These are phyloP conservation scores for Candida sanyiensis DNA, from an alignment of 805 yeast genomes.

Conservation along the genomic window DNA sequence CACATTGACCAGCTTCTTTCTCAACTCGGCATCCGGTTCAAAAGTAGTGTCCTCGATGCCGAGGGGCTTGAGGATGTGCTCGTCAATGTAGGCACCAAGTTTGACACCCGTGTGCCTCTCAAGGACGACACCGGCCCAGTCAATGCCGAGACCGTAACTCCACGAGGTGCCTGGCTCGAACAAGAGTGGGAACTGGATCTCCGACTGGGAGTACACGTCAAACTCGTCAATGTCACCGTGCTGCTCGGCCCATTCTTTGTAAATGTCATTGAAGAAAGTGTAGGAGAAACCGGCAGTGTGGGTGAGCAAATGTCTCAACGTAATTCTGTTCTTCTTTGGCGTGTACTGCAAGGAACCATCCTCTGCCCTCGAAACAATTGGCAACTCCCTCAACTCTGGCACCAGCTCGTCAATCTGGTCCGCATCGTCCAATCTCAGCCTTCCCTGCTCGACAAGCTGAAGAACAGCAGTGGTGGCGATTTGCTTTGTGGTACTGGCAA, in stretches of 20 bases:
- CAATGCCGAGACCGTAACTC: conserved; percentile 32
- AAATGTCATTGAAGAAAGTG: conserved; percentile 25
- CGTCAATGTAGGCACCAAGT: conserved; percentile 27
- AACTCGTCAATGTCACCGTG: conserved; percentile 19
- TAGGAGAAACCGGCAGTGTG: conserved; percentile 38
- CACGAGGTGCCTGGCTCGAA: conserved; percentile 35
- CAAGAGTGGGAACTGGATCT: conserved; percentile 23
- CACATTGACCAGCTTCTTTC: conserved; percentile 22
- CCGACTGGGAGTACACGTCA: conserved; percentile 10
- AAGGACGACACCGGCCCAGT: conserved; percentile 33
- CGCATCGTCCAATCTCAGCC: conserved; percentile 26
- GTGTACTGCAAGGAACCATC: conserved; percentile 23
- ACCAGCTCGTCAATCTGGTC: conserved; percentile 27
- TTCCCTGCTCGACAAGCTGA: conserved; percentile 31
- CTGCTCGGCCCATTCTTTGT: conserved; percentile 21
- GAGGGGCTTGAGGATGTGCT: conserved; percentile 28
- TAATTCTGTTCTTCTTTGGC: conserved; percentile 27
- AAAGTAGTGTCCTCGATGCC: conserved; percentile 26
- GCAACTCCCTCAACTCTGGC: conserved; percentile 28
- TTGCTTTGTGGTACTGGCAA: conserved; percentile 31
- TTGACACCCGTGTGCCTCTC: conserved; percentile 27
- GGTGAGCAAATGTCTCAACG: conserved; percentile 30
- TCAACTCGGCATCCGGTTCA: conserved; percentile 18
- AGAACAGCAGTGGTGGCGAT: conserved; percentile 27
- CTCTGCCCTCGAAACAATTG: conserved; percentile 22